Evolutionary conservation across 1,284 basidiomycete species (phyloP), one percentile per base, ranked within the genome.

Genomic region (Puccinia hordei): DNA sequence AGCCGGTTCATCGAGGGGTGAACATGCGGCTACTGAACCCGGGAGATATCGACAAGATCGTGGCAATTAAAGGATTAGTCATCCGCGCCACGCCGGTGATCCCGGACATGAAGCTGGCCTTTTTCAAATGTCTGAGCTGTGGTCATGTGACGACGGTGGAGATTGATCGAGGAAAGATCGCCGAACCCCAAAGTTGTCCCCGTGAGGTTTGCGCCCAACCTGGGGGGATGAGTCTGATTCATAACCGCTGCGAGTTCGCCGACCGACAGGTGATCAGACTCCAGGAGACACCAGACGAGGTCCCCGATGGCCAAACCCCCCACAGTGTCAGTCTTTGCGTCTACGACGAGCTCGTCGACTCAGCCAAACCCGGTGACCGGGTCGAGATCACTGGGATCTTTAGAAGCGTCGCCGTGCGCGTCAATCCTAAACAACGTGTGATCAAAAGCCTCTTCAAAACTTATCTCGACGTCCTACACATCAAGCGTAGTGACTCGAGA

Each of bases 371-470:
- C 0, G 96, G 96, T 85, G 96, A 99, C 86, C 89, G 96, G 13
- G 89, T 99, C 66, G 88, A 93, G 75, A 91, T 98, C 41, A 94
- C 93, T 6, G 97, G 96, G 65, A 95, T 99, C 84, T 99, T 95
- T 89, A 89, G 96, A 74, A 94, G 93, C 83, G 91, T 96, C 15
- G 94, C 96, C 0, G 94, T 98, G 8, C 90, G 97, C 61, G 91
- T 96, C 77, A 98, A 98, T 85, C 93, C 95, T 2, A 89, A 94
- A 24, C 92, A 95, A 86, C 88, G 96, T 68, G 92, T 91, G 35
- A 90, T 98, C 87, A 98, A 97, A 87, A 93, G 93, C 82, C 88
- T 99, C 51, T 99, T 98, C 90, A 93, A 97, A 89, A 99, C 96
- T 0, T 99, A 93, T 86, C 87, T 99, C 77, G 96, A 99, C 86